These are phyloP conservation scores for Akanthomyces lecanii DNA, from an alignment of 2,329 filamentous ascomycete species.

Conservation along the genomic window DNA sequence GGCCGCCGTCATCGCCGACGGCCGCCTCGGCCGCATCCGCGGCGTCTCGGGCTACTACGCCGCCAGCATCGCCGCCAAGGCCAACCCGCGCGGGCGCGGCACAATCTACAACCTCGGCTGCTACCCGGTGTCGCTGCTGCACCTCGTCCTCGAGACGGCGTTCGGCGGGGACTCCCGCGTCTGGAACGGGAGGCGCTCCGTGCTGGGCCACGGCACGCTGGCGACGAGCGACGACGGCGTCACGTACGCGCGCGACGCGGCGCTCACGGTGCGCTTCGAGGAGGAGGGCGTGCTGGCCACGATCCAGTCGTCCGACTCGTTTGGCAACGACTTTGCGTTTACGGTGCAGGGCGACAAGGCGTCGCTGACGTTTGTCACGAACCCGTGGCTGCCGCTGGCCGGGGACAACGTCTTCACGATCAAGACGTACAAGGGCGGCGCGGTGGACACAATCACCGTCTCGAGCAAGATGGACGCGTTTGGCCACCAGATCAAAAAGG, in stretches of 20 bases:
- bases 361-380: slow-evolving; percentile 24
- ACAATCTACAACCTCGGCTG: slow-evolving; percentile 29
- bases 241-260: slow-evolving; percentile 23
- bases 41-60: slow-evolving; percentile 26
- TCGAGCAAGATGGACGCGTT: slow-evolving; percentile 24
- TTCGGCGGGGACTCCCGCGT: slow-evolving; percentile 20
- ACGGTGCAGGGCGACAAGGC: slow-evolving; percentile 24
- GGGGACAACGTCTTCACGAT: slow-evolving; percentile 25
- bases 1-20: slow-evolving; percentile 22
- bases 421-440: slow-evolving; percentile 22
- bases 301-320: slow-evolving; percentile 26
- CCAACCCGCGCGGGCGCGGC: slow-evolving; percentile 27
- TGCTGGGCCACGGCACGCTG: slow-evolving; percentile 24
- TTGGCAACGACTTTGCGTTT: slow-evolving; percentile 26
- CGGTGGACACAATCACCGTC: slow-evolving; percentile 22
- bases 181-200: slow-evolving; percentile 19
- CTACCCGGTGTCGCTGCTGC: slow-evolving; percentile 27
- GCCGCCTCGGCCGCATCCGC: slow-evolving; percentile 22
- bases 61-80: slow-evolving; percentile 26
- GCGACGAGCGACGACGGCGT: slow-evolving; percentile 20
- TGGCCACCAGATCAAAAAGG: slow-evolving; percentile 24
- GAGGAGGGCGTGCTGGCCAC: slow-evolving; percentile 23
- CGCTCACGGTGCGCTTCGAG: slow-evolving; percentile 23
- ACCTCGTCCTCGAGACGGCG: slow-evolving; percentile 25
- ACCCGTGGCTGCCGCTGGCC: slow-evolving; percentile 26